A percentile compares a stretch with the other conserved stretches of the same genome.
Evolutionary conservation across 1,139 yeast genomes (phyloP).

Genomic region (Pichia cactophila): DNA sequence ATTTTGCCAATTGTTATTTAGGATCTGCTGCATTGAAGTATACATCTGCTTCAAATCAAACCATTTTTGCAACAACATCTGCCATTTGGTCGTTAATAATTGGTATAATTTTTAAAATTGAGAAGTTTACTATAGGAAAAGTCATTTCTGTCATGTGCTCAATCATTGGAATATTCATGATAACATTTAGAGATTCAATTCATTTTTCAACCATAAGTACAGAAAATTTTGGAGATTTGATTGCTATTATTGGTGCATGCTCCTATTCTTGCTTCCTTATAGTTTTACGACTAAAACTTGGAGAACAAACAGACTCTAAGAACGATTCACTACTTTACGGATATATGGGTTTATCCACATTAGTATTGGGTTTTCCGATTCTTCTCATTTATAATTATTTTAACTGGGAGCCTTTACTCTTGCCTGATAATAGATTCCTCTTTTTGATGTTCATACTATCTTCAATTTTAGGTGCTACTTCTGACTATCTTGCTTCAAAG

Average conservation of each 20-base stretch:
- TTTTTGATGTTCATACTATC: conserved; percentile 35
- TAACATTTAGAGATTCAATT: conserved; percentile 30
- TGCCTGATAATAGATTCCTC: conserved; percentile 36
- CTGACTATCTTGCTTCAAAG: conserved; percentile 43
- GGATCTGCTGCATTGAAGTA: conserved; percentile 38
- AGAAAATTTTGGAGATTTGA: conserved; percentile 39
- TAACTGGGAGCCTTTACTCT: conserved; percentile 35
- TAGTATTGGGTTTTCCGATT: conserved; percentile 35
- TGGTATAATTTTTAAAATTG: conserved; percentile 36
- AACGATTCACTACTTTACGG: conserved; percentile 45
- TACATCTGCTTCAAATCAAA: conserved; percentile 48
- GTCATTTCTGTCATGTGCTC: conserved; percentile 39
- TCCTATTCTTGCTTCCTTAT: conserved; percentile 41
- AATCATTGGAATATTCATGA: conserved; percentile 40
- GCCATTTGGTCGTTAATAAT: conserved; percentile 44
- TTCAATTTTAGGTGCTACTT: conserved; percentile 40
- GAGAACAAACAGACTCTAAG: conserved; percentile 36
- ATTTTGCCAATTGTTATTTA: conserved; percentile 35
- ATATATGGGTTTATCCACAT: conserved; percentile 37
- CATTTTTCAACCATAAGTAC: conserved; percentile 1
- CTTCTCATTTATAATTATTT: conserved; percentile 30
- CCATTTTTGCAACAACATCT: conserved; percentile 45
- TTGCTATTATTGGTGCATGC: conserved; percentile 42
- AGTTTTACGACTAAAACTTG: conserved; percentile 38
- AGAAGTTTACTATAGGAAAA: conserved; percentile 37